phyloP scores from a whole-genome alignment of 768 basidiomycete genomes.

The Naganishia antarctica region DNA sequence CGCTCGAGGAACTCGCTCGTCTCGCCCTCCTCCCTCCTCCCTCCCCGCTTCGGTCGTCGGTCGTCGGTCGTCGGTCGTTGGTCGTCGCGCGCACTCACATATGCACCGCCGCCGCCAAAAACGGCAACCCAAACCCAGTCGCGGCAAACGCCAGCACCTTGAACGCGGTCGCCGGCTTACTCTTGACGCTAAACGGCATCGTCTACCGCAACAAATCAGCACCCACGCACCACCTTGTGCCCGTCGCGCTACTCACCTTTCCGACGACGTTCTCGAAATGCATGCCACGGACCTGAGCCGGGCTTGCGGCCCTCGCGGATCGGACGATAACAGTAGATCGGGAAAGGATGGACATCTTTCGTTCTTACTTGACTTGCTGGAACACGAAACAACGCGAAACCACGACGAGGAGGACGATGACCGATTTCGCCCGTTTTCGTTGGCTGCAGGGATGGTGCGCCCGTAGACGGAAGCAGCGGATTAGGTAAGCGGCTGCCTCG shows the following conservation, averaged over 20 bases:
- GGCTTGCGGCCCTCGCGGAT: constrained; percentile 34
- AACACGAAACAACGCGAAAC: too few relatives aligned
- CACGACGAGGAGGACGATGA: neutral
- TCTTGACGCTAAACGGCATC: constrained; percentile 41
- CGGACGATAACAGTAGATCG: constrained; percentile 10
- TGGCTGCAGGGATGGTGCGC: too few relatives aligned
- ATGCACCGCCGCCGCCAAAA: constrained; percentile 43
- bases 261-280: constrained; percentile 48
- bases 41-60: neutral
- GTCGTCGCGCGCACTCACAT: constrained; percentile 35
- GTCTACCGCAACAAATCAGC: too few relatives aligned
- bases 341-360: too few relatives aligned
- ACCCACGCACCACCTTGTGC: neutral
- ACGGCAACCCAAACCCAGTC: constrained; percentile 43
- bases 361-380: too few relatives aligned
- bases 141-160: constrained; percentile 37
- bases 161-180: constrained; percentile 39
- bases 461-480: too few relatives aligned
- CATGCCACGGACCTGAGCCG: constrained; percentile 35
- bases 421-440: too few relatives aligned
- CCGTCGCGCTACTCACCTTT: constrained; percentile 36
- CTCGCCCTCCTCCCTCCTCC: neutral
- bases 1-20: neutral
- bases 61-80: too few relatives aligned
- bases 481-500: too few relatives aligned